Evolutionary conservation across 257 asterid species (phyloP), one percentile per base, ranked within the genome.

Genomic region (Primulina tabacum): DNA sequence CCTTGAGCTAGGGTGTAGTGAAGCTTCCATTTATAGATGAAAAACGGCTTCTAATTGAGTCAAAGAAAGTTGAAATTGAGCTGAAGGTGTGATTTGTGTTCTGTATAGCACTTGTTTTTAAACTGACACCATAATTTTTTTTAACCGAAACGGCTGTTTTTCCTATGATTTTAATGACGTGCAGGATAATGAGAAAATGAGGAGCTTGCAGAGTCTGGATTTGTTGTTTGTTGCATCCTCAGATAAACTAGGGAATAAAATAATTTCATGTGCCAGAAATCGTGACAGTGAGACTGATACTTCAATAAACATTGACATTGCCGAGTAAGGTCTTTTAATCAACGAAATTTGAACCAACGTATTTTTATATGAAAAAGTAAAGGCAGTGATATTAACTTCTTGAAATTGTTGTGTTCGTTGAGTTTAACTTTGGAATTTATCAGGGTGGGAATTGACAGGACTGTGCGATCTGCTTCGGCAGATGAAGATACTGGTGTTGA

Each of bases 11-110:
- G 96, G 91, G 81, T 21, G 33, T 83, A 6, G 73, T 79, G 71
- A 85, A 83, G 60, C 80, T 87, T 6, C 87, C 89, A 1, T 87
- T 87, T 71, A 87, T 89, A 29, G 88, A 89, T 3, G 91, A 85
- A 71, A 77, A 38, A 10, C 85, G 86, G 11, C 88, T 89, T 8
- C 74, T 87, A 29, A 0, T 7, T 7, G 91, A 80, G 80, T 84
- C 88, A 0, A 78, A 34, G 62, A 85, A 80, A 35, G 59, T 74
- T 29, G 87, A 79, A 30, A 68, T 69, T 2, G 78, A 73, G 63
- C 70, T 83, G 5, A 80, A 80, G 88, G 93, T 85, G 53, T 64
- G 72, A 47, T 61, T 30, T 18, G 4, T 8, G 8, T n/a, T 32
- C 58, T 2, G n/a, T 47, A 7, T 35, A 20, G 6, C 20, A 17